Base-by-base conservation (phyloP, 345 rosid species). In the Eucalyptus polybractea region DNA sequence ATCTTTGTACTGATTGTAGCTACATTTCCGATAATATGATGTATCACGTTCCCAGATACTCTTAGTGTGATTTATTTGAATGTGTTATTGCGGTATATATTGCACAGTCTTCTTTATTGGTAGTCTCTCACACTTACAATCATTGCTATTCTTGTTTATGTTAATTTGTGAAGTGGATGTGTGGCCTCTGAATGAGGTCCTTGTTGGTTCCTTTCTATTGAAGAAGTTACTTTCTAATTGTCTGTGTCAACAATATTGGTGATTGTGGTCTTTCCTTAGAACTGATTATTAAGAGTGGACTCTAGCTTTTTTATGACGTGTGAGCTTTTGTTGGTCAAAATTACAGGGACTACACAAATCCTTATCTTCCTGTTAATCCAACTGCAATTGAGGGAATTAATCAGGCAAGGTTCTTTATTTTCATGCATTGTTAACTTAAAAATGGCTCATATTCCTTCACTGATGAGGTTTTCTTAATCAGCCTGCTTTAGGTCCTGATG, bases 301-400 rank as follows among this genome's bases (percentile, higher is more conserved):
- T 40, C 47, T 76, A 76, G 83, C 83, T 90, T 45, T 29, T 90
- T 49, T 88, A 86, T 90, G 62, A 87, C 80, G 50, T 40, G 44
- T 56, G 67, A 87, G 92, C 54, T 33, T 89, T 90, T 37, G n/a
- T 88, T 76, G 31, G n/a, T 49, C 47, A 14, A 15, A n/a, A 56
- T 89, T 83, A 89, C 94, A 97, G 99, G 93, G 99, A 98, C 91
- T 98, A 96, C 90, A 98, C 99, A 90, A 98, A 97, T 91, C 98
- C 99, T 29, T 96, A 96, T 90, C 98, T 98, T 90, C 99, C 99
- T 89, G 99, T 98, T 90, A 98, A 98, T 93, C 97, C 98, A 88
- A 96, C 97, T 47, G 98, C 99, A 62, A 95, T 97, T 90, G 99
- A 97, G 21, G 99, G 98, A 14, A 90, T 92, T 88, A 89, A 92